phyloP scores from a whole-genome alignment of 305 asterid genomes.

The Rubia tinctorum region DNA sequence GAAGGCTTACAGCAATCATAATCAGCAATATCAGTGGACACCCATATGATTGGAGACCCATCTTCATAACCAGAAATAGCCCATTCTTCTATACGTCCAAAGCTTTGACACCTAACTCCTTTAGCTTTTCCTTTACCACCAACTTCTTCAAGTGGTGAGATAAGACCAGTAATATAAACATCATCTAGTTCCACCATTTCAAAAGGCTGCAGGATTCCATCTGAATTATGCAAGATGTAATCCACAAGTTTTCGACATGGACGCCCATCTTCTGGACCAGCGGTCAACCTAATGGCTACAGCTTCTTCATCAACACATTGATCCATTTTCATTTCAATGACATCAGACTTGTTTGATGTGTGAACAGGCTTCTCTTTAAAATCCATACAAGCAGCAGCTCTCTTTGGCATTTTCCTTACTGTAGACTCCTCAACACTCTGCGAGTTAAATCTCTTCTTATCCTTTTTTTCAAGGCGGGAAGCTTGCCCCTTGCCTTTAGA shows the following conservation, averaged over 20 bases:
- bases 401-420: constrained; percentile 72
- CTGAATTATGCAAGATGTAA: constrained; percentile 63
- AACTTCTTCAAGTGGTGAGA: constrained; percentile 69
- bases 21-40: constrained; percentile 78
- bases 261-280: constrained; percentile 60
- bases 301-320: constrained; percentile 63
- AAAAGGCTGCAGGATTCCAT: constrained; percentile 70
- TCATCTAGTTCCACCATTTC: constrained; percentile 88
- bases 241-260: constrained; percentile 79
- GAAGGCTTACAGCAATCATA: constrained; percentile 87
- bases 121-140: constrained; percentile 53
- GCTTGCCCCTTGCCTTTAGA: constrained; percentile 36
- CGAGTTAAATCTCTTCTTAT: constrained; percentile 48
- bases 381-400: constrained; percentile 80
- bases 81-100: constrained; percentile 96
- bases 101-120: constrained; percentile 76
- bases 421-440: constrained; percentile 38
- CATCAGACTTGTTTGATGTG: constrained; percentile 42
- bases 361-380: constrained; percentile 66
- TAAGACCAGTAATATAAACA: constrained; percentile 64
- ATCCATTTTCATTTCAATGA: constrained; percentile 59
- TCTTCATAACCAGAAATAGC: constrained; percentile 97
- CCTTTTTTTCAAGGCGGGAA: constrained; percentile 34
- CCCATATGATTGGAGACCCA: constrained; percentile 82
- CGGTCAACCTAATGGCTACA: constrained; percentile 69